A percentile compares a stretch with the other conserved stretches of the same genome.
Conservation (phyloP, 2,329 filamentous ascomycete genomes). For the Fusarium illudens region DNA sequence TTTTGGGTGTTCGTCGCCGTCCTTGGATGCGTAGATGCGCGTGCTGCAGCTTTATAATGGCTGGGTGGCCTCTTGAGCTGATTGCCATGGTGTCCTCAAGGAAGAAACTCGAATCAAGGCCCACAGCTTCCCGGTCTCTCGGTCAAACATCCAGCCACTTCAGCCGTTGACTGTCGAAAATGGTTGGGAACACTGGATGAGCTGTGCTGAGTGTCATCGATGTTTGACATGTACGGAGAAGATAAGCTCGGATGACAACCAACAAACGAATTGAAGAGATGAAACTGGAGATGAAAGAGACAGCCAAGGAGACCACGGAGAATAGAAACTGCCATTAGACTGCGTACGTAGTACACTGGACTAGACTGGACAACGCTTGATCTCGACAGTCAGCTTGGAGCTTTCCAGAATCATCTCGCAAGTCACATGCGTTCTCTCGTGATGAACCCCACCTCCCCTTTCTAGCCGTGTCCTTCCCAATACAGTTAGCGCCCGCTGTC, state of each 20-base stretch:
- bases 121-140: not conserved
- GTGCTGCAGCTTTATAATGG: not conserved
- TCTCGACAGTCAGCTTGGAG: not conserved
- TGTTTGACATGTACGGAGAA: not conserved
- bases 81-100: not conserved
- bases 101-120: not conserved
- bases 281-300: not conserved
- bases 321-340: not conserved
- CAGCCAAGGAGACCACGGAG: not conserved
- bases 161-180: not conserved
- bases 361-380: not conserved
- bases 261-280: not conserved
- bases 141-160: not conserved
- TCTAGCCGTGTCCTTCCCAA: slow-evolving; percentile 18
- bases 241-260: not conserved
- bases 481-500: slow-evolving; percentile 25
- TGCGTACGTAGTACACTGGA: too few species aligned
- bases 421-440: slow-evolving; percentile 36
- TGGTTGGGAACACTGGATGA: not conserved
- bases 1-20: not conserved
- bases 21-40: not conserved
- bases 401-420: not conserved
- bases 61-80: not conserved
- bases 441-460: slow-evolving; percentile 35
- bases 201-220: not conserved